Percentiles rank a stretch among this genome's conserved stretches.
Evolutionary conservation across 163 green algal species (phyloP).

Genomic region (Volvox carteri): DNA sequence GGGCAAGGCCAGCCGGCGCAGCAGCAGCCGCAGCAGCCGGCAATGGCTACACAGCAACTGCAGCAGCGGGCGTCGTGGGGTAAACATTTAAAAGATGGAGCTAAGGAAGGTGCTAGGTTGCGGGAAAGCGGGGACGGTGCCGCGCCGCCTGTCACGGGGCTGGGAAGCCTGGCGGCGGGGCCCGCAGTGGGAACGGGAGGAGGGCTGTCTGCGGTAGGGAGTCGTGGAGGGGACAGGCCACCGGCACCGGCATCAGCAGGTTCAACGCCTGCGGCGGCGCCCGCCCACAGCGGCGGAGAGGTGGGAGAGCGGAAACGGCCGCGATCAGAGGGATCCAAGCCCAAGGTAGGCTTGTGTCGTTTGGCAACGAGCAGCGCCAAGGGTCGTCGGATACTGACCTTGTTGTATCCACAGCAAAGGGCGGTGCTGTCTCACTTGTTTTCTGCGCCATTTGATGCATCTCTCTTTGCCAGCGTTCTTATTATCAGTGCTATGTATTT

Average conservation of each 20-base stretch:
- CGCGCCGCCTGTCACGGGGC: background rate
- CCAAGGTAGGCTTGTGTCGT: constrained; percentile 17
- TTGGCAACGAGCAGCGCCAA: no score
- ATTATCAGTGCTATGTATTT: no score
- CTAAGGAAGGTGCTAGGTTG: background rate
- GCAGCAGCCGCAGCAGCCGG: background rate
- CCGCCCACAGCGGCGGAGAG: background rate
- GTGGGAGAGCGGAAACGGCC: background rate
- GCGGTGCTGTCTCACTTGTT: no score
- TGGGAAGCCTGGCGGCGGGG: background rate
- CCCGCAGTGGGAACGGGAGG: background rate
- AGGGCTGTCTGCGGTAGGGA: background rate
- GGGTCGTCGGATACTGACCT: no score
- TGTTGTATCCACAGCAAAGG: no score
- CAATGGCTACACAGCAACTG: background rate
- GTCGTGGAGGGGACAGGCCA: background rate
- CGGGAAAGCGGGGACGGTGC: background rate
- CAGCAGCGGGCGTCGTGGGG: background rate
- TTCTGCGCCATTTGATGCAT: no score
- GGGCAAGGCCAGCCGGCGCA: background rate
- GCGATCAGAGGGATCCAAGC: constrained; percentile 9
- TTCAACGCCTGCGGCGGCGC: background rate
- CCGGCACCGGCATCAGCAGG: background rate
- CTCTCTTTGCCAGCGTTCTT: no score
- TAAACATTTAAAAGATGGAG: background rate